A percentile compares a stretch with the other conserved stretches of the same genome.
phyloP scores from a whole-genome alignment of 768 basidiomycete species.

The Exsudoporus frostii region DNA sequence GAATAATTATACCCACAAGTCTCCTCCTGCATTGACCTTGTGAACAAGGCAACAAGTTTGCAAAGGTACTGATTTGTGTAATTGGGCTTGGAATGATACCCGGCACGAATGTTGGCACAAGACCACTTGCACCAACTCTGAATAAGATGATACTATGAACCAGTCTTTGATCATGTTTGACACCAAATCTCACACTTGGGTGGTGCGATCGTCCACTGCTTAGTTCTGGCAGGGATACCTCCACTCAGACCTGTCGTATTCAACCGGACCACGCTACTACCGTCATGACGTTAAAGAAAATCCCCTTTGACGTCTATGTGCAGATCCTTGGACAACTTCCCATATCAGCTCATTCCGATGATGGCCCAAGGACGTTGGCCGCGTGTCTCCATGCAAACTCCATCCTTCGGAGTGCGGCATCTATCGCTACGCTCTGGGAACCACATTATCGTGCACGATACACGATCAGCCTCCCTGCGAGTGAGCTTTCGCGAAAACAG shows the following conservation, averaged over 20 bases:
- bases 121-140: not conserved
- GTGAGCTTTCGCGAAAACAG: constrained; percentile 36
- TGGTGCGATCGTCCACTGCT: not conserved
- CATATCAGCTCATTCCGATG: constrained; percentile 17
- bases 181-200: constrained; percentile 1
- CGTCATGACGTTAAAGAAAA: constrained; percentile 19
- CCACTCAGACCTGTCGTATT: not conserved
- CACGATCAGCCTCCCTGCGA: constrained; percentile 35
- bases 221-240: not conserved
- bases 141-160: not conserved
- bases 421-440: constrained; percentile 45
- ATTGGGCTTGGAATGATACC: not conserved
- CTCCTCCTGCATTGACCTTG: too few species aligned
- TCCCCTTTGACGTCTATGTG: constrained; percentile 37
- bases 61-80: not conserved
- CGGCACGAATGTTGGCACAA: not conserved
- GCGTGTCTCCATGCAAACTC: constrained; percentile 39
- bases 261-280: not conserved
- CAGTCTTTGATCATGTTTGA: not conserved
- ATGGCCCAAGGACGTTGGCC: constrained; percentile 34
- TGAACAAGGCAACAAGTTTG: too few species aligned
- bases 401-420: constrained; percentile 44
- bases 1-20: too few species aligned
- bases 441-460: constrained; percentile 51
- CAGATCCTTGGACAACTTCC: constrained; percentile 37